Conservation (phyloP, 2,329 filamentous ascomycete species). For the Penicillium sp. region DNA sequence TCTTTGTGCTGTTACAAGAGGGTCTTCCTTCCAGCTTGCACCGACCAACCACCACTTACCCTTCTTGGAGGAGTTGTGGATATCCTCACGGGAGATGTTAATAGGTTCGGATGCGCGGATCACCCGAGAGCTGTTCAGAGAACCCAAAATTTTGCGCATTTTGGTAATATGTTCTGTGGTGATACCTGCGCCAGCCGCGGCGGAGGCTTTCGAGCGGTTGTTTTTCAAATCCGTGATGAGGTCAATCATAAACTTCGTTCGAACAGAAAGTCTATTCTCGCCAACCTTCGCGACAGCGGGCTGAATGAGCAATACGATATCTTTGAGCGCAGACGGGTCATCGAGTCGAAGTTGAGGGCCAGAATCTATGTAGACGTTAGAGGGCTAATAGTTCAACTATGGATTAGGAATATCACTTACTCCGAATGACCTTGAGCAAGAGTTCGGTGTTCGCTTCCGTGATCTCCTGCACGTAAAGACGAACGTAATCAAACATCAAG, state of each 20-base stretch:
- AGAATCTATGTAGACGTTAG: slow-evolving; percentile 50
- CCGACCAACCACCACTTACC: slow-evolving; percentile 99
- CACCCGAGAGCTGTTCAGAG: slow-evolving; percentile 63
- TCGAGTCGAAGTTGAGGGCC: slow-evolving; percentile 84
- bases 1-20: slow-evolving; percentile 38
- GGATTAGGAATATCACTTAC: slow-evolving; percentile 31
- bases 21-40: slow-evolving; percentile 71
- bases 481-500: slow-evolving; percentile 88
- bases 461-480: slow-evolving; percentile 70
- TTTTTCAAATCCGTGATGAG: slow-evolving; percentile 93
- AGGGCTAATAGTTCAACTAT: not conserved
- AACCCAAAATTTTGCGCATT: slow-evolving; percentile 85
- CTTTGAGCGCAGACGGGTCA: slow-evolving; percentile 82
- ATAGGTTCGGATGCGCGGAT: slow-evolving; percentile 78
- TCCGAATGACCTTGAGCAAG: slow-evolving; percentile 77
- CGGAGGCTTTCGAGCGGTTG: slow-evolving; percentile 77
- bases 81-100: slow-evolving; percentile 76
- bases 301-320: slow-evolving; percentile 79
- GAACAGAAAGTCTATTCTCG: slow-evolving; percentile 71
- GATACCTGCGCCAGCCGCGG: slow-evolving; percentile 66
- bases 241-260: slow-evolving; percentile 97
- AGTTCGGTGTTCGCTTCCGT: slow-evolving; percentile 87
- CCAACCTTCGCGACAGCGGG: slow-evolving; percentile 67
- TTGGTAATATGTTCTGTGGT: slow-evolving; percentile 78
- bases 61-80: slow-evolving; percentile 77